Base-by-base conservation (phyloP, 208 protist genomes). In the Phytomonas sp. region DNA sequence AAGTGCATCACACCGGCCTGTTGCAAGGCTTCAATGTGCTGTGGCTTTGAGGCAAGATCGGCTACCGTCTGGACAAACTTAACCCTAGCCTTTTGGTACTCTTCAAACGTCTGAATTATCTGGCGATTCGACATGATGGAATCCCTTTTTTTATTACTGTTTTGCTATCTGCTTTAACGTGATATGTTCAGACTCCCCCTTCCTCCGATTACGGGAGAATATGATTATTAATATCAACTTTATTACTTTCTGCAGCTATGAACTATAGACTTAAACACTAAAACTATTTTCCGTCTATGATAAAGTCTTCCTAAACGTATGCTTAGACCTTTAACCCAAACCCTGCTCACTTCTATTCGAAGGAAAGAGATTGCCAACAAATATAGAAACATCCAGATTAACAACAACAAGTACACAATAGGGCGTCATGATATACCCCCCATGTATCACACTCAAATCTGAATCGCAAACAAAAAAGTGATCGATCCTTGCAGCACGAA, bases 21-120 rank as follows among this genome's bases (percentile, higher is more conserved):
- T 70, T 98, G 95, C 61, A 99, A 80, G 12, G 92, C 82, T 29
- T 98, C 97, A 60, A 99, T 97, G 82, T 99, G 98, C 76, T 98
- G 94, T 29, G 97, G 97, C 66, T 98, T 91, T 19, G 88, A 94
- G 56, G 97, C 96, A 31, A 98, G 82, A 65, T 99, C 97, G 5
- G 93, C 93, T 37, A 96, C 81, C 12, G 92, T 98, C 76, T 99
- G 97, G 52, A 99, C 97, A 75, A 99, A 99, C 71, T 92, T 92
- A 6, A 97, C 93, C 36, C 98, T 84, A 3, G 97, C 78, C 81
- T 94, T 95, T 86, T 99, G 97, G 77, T 99, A 99, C 70, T 97
- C 88, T 59, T 99, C 97, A 74, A 99, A 99, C 12, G 94, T 93
- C 75, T 98, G 94, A 49, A 98, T 79, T 29, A 99, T 97, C 42